Percentiles rank a stretch among this genome's conserved stretches.
Conservation (phyloP, 306 rosid genomes). For the Quercus dentata region DNA sequence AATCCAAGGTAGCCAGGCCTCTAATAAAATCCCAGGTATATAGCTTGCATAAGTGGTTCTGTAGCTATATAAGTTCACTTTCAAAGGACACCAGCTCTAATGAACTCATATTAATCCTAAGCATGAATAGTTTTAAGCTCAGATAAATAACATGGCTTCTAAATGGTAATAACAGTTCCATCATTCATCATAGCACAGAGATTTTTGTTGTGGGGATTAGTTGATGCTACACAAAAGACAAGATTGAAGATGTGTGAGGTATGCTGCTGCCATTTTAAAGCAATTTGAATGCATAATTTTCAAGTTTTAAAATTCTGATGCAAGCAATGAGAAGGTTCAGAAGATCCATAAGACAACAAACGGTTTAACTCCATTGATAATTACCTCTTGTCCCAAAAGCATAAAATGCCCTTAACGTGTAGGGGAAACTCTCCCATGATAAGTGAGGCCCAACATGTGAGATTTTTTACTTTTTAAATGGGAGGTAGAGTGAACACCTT, state of each 20-base stretch:
- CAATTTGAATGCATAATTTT: background rate
- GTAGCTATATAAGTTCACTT: background rate
- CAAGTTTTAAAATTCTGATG: too few species aligned
- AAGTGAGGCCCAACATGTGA: too few species aligned
- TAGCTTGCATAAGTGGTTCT: background rate
- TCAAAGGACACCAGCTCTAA: background rate
- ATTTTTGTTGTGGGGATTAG: slow-evolving; percentile 15
- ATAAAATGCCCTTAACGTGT: too few species aligned
- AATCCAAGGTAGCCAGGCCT: too few species aligned
- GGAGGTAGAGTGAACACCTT: too few species aligned
- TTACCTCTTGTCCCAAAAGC: too few species aligned
- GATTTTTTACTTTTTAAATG: too few species aligned
- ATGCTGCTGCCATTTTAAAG: background rate
- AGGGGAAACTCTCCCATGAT: too few species aligned
- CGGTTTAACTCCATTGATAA: too few species aligned
- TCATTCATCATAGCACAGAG: background rate
- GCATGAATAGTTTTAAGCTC: background rate
- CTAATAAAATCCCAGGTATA: too few species aligned
- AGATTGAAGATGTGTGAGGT: slow-evolving; percentile 18
- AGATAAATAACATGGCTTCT: background rate
- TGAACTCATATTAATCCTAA: background rate
- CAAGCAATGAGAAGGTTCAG: too few species aligned
- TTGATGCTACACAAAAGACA: slow-evolving; percentile 14
- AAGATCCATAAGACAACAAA: too few species aligned
- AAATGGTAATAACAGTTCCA: background rate